Percentiles rank a stretch among this genome's conserved stretches.
phyloP scores from a whole-genome alignment of 306 rosid genomes.

The Sphenostylis stenocarpa region DNA sequence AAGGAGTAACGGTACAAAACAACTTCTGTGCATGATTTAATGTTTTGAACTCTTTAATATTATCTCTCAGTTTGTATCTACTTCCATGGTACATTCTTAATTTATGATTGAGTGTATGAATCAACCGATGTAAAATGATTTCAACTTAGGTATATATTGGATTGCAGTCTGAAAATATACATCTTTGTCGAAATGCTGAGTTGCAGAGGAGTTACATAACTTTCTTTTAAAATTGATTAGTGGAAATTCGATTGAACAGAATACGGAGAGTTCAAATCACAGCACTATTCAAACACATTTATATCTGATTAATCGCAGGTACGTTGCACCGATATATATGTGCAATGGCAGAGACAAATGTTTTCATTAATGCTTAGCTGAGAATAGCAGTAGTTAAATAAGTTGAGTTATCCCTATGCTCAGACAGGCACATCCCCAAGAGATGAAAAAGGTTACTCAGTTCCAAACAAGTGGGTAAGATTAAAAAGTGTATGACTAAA shows the following conservation, averaged over 20 bases:
- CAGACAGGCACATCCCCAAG: neutral
- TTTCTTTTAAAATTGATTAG: neutral
- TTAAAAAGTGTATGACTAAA: neutral
- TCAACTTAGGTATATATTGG: no score
- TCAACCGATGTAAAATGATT: no score
- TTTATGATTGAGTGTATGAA: no score
- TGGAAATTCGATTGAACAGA: neutral
- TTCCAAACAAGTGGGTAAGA: neutral
- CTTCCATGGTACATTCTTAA: neutral
- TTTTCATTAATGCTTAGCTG: neutral
- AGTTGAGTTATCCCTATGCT: neutral
- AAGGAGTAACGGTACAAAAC: neutral
- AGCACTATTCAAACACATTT: neutral
- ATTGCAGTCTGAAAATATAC: no score
- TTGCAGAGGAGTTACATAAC: neutral
- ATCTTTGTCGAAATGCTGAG: no score
- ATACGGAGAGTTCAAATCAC: neutral
- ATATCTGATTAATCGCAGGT: neutral
- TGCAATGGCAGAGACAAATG: neutral
- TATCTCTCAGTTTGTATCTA: no score
- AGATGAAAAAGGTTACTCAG: neutral
- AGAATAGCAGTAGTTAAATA: neutral
- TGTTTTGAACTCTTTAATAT: neutral
- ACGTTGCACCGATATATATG: neutral
- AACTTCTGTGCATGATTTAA: no score